Evolutionary conservation across 2,329 filamentous ascomycete genomes (phyloP).

Genomic region (Aphanocladium album): DNA sequence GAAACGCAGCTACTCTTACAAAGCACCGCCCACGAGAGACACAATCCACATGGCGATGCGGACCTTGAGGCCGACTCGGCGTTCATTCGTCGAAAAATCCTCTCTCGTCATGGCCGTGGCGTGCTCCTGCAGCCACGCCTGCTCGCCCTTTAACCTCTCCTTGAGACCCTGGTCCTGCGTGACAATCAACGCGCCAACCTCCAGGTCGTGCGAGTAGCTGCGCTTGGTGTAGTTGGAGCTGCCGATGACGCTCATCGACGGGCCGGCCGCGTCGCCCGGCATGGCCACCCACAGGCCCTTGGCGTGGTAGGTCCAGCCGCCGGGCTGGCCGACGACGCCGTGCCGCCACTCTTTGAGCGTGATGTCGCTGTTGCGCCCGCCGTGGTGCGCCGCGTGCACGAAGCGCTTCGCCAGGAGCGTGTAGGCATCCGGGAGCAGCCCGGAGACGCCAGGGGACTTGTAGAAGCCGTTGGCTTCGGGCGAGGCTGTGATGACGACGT

Average conservation of each 20-base stretch:
- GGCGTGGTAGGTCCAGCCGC: constrained; percentile 95
- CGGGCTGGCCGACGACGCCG: constrained; percentile 74
- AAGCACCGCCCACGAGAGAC: constrained; percentile 75
- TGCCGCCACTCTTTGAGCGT: constrained; percentile 80
- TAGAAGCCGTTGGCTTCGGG: constrained; percentile 96
- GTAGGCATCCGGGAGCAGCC: constrained; percentile 87
- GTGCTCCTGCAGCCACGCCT: constrained; percentile 72
- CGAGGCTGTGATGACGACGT: constrained; percentile 85
- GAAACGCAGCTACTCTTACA: constrained; percentile 43
- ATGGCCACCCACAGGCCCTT: constrained; percentile 91
- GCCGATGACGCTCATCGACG: constrained; percentile 77
- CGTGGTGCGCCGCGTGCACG: constrained; percentile 51
- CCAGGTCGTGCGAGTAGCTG: constrained; percentile 87
- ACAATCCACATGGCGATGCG: constrained; percentile 93
- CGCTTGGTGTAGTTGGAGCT: constrained; percentile 95
- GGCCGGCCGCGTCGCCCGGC: constrained; percentile 52
- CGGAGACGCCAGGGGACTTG: constrained; percentile 78
- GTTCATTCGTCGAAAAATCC: constrained; percentile 75
- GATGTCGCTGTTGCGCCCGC: constrained; percentile 52
- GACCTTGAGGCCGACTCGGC: constrained; percentile 80
- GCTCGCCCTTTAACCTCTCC: constrained; percentile 69
- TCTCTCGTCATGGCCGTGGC: constrained; percentile 64
- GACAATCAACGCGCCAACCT: constrained; percentile 81
- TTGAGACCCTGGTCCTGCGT: constrained; percentile 72
- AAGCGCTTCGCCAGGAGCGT: constrained; percentile 83